These are phyloP conservation scores for Tephrocybe sp. DNA, from an alignment of 768 basidiomycete species.

Conservation along the genomic window DNA sequence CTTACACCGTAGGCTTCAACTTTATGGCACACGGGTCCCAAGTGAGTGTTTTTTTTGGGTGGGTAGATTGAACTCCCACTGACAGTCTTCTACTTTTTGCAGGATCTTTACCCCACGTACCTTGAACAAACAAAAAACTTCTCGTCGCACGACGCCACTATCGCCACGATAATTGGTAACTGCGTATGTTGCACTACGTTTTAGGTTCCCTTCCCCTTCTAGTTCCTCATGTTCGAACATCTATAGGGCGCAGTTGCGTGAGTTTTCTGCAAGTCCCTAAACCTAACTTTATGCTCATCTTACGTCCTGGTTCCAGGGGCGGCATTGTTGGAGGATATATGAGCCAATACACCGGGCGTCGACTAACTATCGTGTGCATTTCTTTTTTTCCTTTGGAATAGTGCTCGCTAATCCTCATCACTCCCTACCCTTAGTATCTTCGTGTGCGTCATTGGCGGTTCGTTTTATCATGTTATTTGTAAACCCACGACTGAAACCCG, in stretches of 20 bases:
- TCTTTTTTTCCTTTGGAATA: neutral
- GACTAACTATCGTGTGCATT: constrained; percentile 23
- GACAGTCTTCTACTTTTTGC: too few species aligned
- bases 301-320: constrained; percentile 15
- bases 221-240: neutral
- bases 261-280: neutral
- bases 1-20: constrained; percentile 43
- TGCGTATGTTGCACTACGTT: constrained; percentile 38
- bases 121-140: constrained; percentile 55
- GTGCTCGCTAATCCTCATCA: neutral
- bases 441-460: constrained; percentile 52
- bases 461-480: constrained; percentile 11
- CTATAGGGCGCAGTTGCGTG: constrained; percentile 23
- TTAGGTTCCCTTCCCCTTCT: neutral
- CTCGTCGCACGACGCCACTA: constrained; percentile 44
- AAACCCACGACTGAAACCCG: too few species aligned
- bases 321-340: constrained; percentile 19
- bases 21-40: constrained; percentile 56
- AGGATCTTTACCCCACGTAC: constrained; percentile 68
- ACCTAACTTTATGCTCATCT: neutral
- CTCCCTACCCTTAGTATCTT: constrained; percentile 52
- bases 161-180: constrained; percentile 70
- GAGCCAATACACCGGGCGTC: constrained; percentile 22
- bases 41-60: constrained; percentile 33
- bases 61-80: too few species aligned